Conservation (phyloP, 163 green algal genomes). For the Volvox carteri region DNA sequence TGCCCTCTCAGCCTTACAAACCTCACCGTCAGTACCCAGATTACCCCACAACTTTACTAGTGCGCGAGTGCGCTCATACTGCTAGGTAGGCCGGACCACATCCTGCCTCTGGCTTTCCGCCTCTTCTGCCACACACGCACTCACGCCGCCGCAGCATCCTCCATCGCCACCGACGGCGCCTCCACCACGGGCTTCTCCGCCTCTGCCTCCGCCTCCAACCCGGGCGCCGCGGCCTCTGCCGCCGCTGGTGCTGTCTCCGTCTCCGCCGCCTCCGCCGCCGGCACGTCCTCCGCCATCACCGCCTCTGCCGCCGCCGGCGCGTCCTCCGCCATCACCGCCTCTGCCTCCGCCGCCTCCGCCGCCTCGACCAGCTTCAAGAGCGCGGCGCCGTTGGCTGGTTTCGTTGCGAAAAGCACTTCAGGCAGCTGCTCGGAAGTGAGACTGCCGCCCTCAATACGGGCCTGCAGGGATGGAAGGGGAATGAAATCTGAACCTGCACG, state of each 20-base stretch:
- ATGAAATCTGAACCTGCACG: no score
- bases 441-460: background rate
- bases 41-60: no score
- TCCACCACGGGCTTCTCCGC: background rate
- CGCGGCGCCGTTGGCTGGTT: slow-evolving; percentile 82
- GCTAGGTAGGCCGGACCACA: background rate
- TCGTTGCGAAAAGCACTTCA: slow-evolving; percentile 86
- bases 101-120: background rate
- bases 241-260: background rate
- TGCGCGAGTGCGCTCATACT: background rate
- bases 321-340: background rate
- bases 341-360: background rate
- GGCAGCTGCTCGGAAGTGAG: slow-evolving; percentile 61
- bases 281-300: background rate
- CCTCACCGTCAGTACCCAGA: no score
- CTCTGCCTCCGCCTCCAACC: background rate
- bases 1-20: no score
- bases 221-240: background rate
- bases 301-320: background rate
- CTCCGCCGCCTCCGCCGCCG: background rate
- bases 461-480: no score
- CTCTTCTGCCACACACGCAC: background rate
- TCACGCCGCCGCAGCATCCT: background rate
- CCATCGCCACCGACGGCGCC: background rate
- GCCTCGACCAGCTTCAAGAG: slow-evolving; percentile 70